These are phyloP conservation scores for Herpetospermum pedunculosum DNA, from an alignment of 306 rosid species.

Conservation along the genomic window DNA sequence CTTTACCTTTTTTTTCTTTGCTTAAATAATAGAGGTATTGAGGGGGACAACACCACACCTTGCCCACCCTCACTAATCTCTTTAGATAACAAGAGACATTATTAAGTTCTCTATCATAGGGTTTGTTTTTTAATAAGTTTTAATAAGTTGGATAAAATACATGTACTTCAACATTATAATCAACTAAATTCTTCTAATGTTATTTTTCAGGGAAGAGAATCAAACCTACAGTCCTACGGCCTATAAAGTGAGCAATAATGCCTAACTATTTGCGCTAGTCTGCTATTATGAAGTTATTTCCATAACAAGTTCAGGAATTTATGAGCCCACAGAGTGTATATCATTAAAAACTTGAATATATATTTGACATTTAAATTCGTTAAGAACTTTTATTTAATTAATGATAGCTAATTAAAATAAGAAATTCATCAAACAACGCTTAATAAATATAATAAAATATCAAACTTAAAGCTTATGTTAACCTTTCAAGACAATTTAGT, in stretches of 20 bases:
- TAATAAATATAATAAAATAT: background rate
- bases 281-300: background rate
- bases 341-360: background rate
- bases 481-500: background rate
- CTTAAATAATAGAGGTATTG: background rate
- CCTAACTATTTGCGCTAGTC: background rate
- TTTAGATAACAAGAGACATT: background rate
- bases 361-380: background rate
- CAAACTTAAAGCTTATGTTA: background rate
- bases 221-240: background rate
- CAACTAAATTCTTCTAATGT: background rate
- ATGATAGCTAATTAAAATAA: background rate
- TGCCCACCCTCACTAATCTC: background rate
- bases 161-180: background rate
- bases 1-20: no score
- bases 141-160: background rate
- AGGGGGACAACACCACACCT: background rate
- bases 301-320: background rate
- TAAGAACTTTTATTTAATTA: background rate
- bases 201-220: background rate
- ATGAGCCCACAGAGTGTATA: background rate
- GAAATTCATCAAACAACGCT: background rate
- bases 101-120: background rate
- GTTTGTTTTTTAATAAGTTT: background rate
- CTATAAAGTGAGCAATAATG: background rate